phyloP scores from a whole-genome alignment of 2,329 filamentous ascomycete species.

The Whalleya microplaca region DNA sequence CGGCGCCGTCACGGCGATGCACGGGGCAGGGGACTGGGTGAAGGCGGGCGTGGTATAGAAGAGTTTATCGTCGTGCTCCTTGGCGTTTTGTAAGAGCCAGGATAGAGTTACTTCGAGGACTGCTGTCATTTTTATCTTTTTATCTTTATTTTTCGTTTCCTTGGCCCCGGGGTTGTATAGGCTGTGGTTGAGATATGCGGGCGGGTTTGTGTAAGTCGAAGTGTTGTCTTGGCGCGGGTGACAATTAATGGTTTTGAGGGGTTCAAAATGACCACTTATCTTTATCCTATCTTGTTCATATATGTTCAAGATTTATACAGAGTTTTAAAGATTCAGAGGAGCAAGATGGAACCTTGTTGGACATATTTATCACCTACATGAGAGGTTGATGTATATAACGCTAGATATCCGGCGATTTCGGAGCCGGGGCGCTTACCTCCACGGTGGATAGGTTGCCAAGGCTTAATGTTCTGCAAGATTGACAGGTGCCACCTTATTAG shows the following conservation, averaged over 20 bases:
- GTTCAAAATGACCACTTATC: background rate
- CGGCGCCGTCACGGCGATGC: conserved; percentile 44
- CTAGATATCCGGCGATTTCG: background rate
- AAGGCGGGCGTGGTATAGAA: conserved; percentile 45
- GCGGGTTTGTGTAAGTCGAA: background rate
- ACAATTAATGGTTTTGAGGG: background rate
- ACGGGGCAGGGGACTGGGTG: conserved; percentile 37
- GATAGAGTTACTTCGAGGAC: conserved; percentile 41
- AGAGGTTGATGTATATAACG: no score
- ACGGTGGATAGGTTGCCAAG: background rate
- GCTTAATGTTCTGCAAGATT: background rate
- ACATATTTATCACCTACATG: no score
- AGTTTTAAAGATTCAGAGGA: background rate
- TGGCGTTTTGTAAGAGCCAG: conserved; percentile 45
- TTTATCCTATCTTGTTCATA: background rate
- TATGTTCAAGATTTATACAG: background rate
- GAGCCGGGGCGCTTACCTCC: conserved; percentile 1
- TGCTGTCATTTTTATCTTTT: conserved; percentile 15
- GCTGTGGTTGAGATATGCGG: background rate
- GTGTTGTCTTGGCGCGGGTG: background rate
- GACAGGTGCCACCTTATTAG: no score
- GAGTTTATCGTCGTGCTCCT: conserved; percentile 42
- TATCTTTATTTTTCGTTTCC: background rate
- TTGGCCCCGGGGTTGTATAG: background rate
- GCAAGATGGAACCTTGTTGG: no score